A percentile compares a stretch with the other conserved stretches of the same genome.
Conservation (phyloP, 225 moss, liverwort and hornwort genomes). For the Neckera pumila region DNA sequence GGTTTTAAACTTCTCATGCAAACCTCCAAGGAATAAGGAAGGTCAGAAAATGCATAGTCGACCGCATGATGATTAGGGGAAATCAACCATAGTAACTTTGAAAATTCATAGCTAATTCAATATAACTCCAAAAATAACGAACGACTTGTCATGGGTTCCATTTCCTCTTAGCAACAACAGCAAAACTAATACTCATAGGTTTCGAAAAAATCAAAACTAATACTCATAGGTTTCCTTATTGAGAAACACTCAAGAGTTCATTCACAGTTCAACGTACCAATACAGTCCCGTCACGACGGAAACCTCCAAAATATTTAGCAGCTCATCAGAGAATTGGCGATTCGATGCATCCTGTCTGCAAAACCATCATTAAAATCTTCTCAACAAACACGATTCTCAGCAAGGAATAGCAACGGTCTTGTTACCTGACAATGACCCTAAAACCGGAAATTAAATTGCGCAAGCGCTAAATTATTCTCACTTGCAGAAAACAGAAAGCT, state of each 20-base stretch:
- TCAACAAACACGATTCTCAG: not conserved
- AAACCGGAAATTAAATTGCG: not conserved
- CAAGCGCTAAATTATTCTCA: not conserved
- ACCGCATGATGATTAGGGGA: not conserved
- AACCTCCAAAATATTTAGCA: not conserved
- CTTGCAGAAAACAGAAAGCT: not conserved
- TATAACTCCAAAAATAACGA: not conserved
- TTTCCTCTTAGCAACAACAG: not conserved
- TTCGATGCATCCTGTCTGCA: not conserved
- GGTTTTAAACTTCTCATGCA: not conserved
- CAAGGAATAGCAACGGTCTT: not conserved
- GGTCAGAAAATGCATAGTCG: not conserved
- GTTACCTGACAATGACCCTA: not conserved
- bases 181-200: too few species aligned
- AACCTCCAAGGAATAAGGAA: not conserved
- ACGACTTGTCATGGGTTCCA: not conserved
- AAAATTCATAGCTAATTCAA: not conserved
- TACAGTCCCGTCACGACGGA: not conserved
- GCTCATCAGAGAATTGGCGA: not conserved
- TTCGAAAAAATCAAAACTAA: too few species aligned
- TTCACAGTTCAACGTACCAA: not conserved
- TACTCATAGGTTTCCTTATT: too few species aligned
- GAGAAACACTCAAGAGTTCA: not conserved
- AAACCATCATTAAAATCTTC: not conserved
- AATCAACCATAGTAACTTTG: not conserved